Conservation (phyloP, 2,329 filamentous ascomycete species). For the Colletotrichum chrysophilum region DNA sequence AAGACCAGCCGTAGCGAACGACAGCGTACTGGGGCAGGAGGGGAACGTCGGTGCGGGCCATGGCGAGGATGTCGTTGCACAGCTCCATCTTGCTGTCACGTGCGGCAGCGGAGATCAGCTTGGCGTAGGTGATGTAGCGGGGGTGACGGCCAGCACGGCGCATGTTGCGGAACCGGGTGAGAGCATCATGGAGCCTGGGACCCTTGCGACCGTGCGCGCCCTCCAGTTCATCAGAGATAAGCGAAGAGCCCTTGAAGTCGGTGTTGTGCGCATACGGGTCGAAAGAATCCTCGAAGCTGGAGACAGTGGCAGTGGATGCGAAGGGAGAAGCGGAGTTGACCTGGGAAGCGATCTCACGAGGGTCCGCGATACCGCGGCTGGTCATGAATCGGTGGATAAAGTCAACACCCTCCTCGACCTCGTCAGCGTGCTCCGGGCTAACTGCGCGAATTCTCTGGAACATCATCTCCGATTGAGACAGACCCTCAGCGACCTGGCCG, state of each 20-base stretch:
- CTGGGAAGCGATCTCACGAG: conserved; percentile 57
- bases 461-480: conserved; percentile 83
- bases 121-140: conserved; percentile 95
- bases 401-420: conserved; percentile 86
- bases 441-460: conserved; percentile 78
- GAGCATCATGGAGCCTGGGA: conserved; percentile 77
- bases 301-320: conserved; percentile 59
- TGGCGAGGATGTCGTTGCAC: conserved; percentile 84
- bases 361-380: conserved; percentile 57
- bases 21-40: conserved; percentile 82
- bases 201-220: conserved; percentile 76
- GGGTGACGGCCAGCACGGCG: conserved; percentile 90
- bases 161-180: conserved; percentile 89
- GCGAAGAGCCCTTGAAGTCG: conserved; percentile 90
- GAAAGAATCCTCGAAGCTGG: conserved; percentile 79
- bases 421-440: conserved; percentile 68
- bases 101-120: conserved; percentile 89
- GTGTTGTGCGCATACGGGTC: conserved; percentile 91
- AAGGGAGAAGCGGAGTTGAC: conserved; percentile 56
- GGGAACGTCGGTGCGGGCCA: conserved; percentile 89
- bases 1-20: conserved; percentile 94
- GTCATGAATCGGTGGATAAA: conserved; percentile 68
- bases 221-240: conserved; percentile 90
- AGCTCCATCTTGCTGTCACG: conserved; percentile 83
- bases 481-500: conserved; percentile 81